These are phyloP conservation scores for Obba rivulosa DNA, from an alignment of 768 basidiomycete genomes.

Conservation along the genomic window DNA sequence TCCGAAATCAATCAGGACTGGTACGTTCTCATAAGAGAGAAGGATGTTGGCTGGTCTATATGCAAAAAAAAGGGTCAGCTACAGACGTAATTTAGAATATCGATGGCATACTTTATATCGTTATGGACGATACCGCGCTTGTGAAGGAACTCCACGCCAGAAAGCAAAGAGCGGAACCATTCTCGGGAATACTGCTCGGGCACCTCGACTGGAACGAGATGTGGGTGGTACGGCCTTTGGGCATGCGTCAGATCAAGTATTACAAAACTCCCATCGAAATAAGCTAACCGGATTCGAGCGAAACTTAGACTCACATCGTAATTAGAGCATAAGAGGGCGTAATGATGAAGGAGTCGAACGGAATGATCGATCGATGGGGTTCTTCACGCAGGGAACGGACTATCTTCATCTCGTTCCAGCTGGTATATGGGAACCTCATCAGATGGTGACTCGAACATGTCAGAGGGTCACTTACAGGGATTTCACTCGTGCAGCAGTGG, in stretches of 20 bases:
- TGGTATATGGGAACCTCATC: slow-evolving; percentile 25
- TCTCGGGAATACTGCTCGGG: slow-evolving; percentile 68
- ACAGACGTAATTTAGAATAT: slow-evolving; percentile 1
- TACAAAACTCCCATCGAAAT: neutral
- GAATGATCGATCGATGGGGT: slow-evolving; percentile 87
- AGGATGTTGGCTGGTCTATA: slow-evolving; percentile 89
- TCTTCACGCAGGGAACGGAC: slow-evolving; percentile 78
- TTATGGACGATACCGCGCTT: slow-evolving; percentile 83
- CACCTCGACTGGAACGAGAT: slow-evolving; percentile 84
- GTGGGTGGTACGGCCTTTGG: slow-evolving; percentile 79
- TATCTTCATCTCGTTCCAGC: slow-evolving; percentile 99
- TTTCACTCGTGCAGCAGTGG: slow-evolving; percentile 79
- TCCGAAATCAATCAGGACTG: slow-evolving; percentile 93
- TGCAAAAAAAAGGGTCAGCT: neutral
- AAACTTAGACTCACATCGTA: slow-evolving; percentile 64
- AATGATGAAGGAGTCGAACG: slow-evolving; percentile 91
- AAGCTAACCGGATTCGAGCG: neutral
- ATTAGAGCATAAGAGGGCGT: slow-evolving; percentile 87
- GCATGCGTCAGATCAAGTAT: neutral
- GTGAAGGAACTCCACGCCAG: slow-evolving; percentile 82
- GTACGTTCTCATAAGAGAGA: slow-evolving; percentile 68
- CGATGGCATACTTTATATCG: slow-evolving; percentile 77
- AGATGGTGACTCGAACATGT: neutral
- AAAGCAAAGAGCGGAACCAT: slow-evolving; percentile 81
- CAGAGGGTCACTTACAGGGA: slow-evolving; percentile 57